A percentile compares a stretch with the other conserved stretches of the same genome.
phyloP scores from a whole-genome alignment of 495 filamentous ascomycete genomes.

The Neurospora sp. region DNA sequence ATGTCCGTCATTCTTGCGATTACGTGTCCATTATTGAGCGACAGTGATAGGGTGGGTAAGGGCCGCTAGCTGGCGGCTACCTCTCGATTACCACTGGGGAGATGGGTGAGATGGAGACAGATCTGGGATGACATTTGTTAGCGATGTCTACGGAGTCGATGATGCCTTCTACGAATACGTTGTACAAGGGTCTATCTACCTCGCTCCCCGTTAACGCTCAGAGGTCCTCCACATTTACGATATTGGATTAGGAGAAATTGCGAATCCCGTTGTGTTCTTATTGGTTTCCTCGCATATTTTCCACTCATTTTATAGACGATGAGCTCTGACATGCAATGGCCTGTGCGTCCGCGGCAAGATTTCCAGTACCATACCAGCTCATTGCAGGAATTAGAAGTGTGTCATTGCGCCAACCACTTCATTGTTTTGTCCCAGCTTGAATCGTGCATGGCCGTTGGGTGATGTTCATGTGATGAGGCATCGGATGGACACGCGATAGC shows the following conservation, averaged over 20 bases:
- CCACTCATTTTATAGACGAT: background rate
- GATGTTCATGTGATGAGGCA: background rate
- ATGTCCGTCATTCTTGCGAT: background rate
- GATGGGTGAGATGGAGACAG: background rate
- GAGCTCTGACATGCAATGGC: background rate
- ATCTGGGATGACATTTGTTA: background rate
- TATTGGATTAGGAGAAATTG: background rate
- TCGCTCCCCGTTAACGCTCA: background rate
- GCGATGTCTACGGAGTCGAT: background rate
- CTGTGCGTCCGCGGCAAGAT: background rate
- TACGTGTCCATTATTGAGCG: background rate
- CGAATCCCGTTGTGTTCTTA: background rate
- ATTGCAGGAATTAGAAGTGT: background rate
- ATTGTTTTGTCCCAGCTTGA: background rate
- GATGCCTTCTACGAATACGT: background rate
- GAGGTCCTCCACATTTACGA: background rate
- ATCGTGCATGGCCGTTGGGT: background rate
- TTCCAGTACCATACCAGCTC: background rate
- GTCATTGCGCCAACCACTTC: background rate
- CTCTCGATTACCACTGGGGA: background rate
- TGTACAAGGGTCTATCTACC: background rate
- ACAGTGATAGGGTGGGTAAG: background rate
- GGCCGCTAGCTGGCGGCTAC: background rate
- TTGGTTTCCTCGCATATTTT: background rate
- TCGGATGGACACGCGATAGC: background rate